Conservation (phyloP, 768 basidiomycete genomes). For the Phanerodontia chrysosporium region DNA sequence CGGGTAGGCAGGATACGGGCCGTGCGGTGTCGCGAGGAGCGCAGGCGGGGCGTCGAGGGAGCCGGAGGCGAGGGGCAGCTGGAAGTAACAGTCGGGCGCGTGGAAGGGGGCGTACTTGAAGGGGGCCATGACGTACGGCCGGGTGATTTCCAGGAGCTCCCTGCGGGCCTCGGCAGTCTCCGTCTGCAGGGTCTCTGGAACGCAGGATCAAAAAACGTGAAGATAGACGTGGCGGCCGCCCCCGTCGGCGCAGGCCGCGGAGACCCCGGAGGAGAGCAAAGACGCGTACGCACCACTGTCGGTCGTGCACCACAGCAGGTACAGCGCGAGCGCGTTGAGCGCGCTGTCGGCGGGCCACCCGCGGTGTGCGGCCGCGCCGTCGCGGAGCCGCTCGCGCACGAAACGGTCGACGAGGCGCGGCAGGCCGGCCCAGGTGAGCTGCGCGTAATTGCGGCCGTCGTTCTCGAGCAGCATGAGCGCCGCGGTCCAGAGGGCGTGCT, state of each 20-base stretch:
- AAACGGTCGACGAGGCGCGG: slow-evolving; percentile 41
- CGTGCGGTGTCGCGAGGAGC: slow-evolving; percentile 36
- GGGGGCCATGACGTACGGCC: slow-evolving; percentile 40
- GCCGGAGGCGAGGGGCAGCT: slow-evolving; percentile 41
- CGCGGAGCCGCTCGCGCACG: slow-evolving; percentile 43
- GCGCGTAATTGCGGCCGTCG: slow-evolving; percentile 59
- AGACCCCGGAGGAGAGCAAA: not conserved
- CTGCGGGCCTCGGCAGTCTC: slow-evolving; percentile 21
- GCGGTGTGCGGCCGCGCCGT: slow-evolving; percentile 27
- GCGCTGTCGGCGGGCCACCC: slow-evolving; percentile 58
- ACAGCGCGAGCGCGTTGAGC: slow-evolving; percentile 50
- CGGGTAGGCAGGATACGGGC: slow-evolving; percentile 46
- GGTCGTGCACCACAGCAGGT: slow-evolving; percentile 61
- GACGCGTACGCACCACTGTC: slow-evolving; percentile 37
- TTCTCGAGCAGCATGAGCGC: slow-evolving; percentile 61
- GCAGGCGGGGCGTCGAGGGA: slow-evolving; percentile 18
- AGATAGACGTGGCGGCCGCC: not conserved
- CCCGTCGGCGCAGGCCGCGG: not conserved
- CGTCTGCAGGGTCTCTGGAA: slow-evolving; percentile 5
- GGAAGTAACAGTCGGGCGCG: slow-evolving; percentile 58
- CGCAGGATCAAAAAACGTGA: not conserved
- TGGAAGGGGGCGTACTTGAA: slow-evolving; percentile 50
- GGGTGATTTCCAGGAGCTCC: slow-evolving; percentile 29
- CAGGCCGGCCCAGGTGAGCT: slow-evolving; percentile 53
- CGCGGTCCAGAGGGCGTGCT: slow-evolving; percentile 42